These are phyloP conservation scores for Phyllosticta citrichinensis DNA, from an alignment of 2,329 filamentous ascomycete genomes.

Conservation along the genomic window DNA sequence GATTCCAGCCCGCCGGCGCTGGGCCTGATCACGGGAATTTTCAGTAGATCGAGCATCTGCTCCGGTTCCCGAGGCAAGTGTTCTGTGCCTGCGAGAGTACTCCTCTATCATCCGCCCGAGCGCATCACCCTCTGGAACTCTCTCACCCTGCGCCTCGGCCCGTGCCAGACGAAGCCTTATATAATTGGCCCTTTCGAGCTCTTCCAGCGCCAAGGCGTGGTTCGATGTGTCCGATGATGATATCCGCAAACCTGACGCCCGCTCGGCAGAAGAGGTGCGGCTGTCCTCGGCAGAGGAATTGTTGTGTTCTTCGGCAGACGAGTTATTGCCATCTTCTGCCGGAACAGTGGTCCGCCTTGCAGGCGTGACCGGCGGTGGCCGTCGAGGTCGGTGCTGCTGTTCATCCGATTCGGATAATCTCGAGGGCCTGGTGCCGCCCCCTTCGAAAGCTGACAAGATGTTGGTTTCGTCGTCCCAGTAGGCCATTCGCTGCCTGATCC, in stretches of 20 bases:
- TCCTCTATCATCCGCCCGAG: not conserved
- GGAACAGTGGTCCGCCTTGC: not conserved
- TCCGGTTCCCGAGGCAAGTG: not conserved
- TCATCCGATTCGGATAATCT: not conserved
- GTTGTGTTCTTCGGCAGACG: not conserved
- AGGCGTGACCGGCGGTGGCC: not conserved
- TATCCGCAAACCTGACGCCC: not conserved
- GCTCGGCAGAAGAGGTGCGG: not conserved
- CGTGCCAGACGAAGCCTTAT: not conserved
- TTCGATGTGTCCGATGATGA: not conserved
- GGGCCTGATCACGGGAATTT: not conserved
- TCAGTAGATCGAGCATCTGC: not conserved
- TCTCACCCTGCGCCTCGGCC: not conserved
- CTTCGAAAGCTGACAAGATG: constrained; percentile 24
- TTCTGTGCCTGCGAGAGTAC: not conserved
- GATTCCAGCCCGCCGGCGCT: not conserved
- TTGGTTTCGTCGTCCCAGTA: constrained; percentile 21
- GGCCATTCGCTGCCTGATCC: not conserved
- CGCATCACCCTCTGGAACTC: not conserved
- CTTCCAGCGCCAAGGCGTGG: not conserved
- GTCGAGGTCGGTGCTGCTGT: not conserved
- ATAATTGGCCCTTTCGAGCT: not conserved
- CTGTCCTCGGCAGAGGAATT: not conserved
- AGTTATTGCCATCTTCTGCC: not conserved
- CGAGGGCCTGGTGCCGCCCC: not conserved